These are phyloP conservation scores for Microglena sp. DNA, from an alignment of 139 green algal genomes.

Conservation along the genomic window DNA sequence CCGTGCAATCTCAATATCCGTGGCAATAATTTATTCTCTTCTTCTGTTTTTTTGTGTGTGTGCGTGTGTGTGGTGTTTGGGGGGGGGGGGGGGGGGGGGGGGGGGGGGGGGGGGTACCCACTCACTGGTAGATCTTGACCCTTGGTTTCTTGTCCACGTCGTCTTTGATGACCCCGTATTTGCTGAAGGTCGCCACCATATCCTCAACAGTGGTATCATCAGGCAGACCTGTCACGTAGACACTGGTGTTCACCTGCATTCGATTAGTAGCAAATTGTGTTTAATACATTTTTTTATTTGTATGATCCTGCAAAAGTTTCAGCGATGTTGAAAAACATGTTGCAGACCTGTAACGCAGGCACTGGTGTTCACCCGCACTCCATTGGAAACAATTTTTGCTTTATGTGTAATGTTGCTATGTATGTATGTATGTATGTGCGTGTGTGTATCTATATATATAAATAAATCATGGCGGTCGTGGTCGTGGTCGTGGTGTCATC, in stretches of 20 bases:
- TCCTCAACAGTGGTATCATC: constrained; percentile 72
- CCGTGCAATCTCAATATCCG: too few relatives aligned
- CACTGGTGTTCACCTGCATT: constrained; percentile 70
- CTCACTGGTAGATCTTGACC: constrained; percentile 67
- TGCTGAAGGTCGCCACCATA: constrained; percentile 50
- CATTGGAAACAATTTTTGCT: too few relatives aligned
- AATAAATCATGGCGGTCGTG: too few relatives aligned
- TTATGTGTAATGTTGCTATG: not conserved
- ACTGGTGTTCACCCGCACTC: constrained; percentile 72
- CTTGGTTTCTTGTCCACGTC: constrained; percentile 30
- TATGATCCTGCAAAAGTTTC: not conserved
- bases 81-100: too few relatives aligned
- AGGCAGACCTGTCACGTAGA: constrained; percentile 90
- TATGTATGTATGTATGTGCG: constrained; percentile 6
- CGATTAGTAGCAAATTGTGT: not conserved
- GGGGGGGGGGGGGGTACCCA: too few relatives aligned
- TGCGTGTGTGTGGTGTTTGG: too few relatives aligned
- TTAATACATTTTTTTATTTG: not conserved
- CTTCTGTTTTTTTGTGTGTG: too few relatives aligned
- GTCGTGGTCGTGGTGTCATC: too few relatives aligned
- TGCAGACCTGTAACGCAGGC: constrained; percentile 92
- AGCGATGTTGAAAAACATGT: too few relatives aligned
- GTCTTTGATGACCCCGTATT: constrained; percentile 66
- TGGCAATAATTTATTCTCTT: too few relatives aligned
- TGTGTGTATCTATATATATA: not conserved